These are phyloP conservation scores for Phaeosphaeriaceae sp. DNA, from an alignment of 2,329 filamentous ascomycete species.

Conservation along the genomic window DNA sequence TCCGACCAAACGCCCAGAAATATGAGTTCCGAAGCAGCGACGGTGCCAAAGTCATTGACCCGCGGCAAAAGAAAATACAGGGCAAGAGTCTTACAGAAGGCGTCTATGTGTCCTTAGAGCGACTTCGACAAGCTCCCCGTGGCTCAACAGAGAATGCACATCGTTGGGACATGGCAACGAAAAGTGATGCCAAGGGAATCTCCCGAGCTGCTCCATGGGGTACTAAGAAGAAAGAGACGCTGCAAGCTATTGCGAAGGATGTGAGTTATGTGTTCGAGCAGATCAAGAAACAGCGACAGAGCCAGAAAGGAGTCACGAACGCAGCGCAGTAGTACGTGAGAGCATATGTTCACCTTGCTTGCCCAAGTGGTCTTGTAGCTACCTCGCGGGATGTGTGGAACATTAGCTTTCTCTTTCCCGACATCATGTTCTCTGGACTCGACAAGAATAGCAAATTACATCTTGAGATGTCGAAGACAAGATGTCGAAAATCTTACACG, in stretches of 20 bases:
- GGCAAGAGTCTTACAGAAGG: slow-evolving; percentile 62
- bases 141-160: slow-evolving; percentile 6
- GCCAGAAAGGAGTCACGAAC: neutral
- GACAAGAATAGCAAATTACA: too few relatives aligned
- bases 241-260: slow-evolving; percentile 25
- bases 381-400: too few relatives aligned
- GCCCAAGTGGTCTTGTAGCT: too few relatives aligned
- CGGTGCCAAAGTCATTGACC: neutral
- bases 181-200: slow-evolving; percentile 71
- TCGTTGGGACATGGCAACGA: slow-evolving; percentile 81
- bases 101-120: slow-evolving; percentile 70
- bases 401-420: too few relatives aligned
- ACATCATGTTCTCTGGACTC: too few relatives aligned
- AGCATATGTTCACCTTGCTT: too few relatives aligned
- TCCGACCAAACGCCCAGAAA: neutral
- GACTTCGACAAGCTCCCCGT: slow-evolving; percentile 15
- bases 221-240: slow-evolving; percentile 16
- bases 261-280: slow-evolving; percentile 23
- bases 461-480: neutral
- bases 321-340: neutral
- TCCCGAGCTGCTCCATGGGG: slow-evolving; percentile 60
- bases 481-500: neutral
- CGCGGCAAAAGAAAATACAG: slow-evolving; percentile 38
- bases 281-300: slow-evolving; percentile 17
- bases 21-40: slow-evolving; percentile 9